These are phyloP conservation scores for Colletotrichum eleusines DNA, from an alignment of 2,329 filamentous ascomycete species.

Conservation along the genomic window DNA sequence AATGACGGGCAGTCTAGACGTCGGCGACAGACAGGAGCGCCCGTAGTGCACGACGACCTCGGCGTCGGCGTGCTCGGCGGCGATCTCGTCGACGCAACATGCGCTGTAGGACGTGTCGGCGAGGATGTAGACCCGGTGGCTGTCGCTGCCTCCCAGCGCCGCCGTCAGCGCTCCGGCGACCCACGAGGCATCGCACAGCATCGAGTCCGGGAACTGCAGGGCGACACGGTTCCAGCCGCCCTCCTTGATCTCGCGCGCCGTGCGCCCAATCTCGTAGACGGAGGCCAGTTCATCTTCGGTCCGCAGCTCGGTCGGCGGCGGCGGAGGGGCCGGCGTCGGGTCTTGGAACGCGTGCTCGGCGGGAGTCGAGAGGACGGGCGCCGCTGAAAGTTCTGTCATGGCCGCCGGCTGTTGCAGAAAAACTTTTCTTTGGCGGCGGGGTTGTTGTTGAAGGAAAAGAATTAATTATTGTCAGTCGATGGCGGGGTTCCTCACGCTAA, in stretches of 20 bases:
- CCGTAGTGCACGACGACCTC: constrained; percentile 96
- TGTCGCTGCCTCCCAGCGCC: constrained; percentile 48
- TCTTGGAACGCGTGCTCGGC: constrained; percentile 70
- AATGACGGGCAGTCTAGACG: constrained; percentile 86
- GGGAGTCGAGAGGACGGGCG: constrained; percentile 74
- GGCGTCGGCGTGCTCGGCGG: constrained; percentile 91
- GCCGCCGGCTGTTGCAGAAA: not conserved
- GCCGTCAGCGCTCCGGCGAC: constrained; percentile 74
- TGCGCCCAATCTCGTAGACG: constrained; percentile 88
- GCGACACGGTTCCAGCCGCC: constrained; percentile 82
- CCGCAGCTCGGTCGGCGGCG: constrained; percentile 48
- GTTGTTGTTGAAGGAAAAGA: not conserved
- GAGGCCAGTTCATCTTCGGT: constrained; percentile 77
- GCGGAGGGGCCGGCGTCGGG: constrained; percentile 52
- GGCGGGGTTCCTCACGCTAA: constrained; percentile 20
- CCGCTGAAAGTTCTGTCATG: constrained; percentile 57
- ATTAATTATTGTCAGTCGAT: constrained; percentile 5
- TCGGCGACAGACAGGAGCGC: constrained; percentile 90
- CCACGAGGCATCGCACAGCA: constrained; percentile 87
- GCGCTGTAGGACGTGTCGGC: constrained; percentile 97
- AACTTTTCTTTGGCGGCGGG: constrained; percentile 12
- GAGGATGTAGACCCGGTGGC: constrained; percentile 78
- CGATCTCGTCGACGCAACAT: constrained; percentile 97
- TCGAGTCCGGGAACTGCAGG: constrained; percentile 94
- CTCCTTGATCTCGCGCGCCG: constrained; percentile 78